Evolutionary conservation across 306 rosid species (phyloP).

Genomic region (Ammopiptanthus mongolicus): DNA sequence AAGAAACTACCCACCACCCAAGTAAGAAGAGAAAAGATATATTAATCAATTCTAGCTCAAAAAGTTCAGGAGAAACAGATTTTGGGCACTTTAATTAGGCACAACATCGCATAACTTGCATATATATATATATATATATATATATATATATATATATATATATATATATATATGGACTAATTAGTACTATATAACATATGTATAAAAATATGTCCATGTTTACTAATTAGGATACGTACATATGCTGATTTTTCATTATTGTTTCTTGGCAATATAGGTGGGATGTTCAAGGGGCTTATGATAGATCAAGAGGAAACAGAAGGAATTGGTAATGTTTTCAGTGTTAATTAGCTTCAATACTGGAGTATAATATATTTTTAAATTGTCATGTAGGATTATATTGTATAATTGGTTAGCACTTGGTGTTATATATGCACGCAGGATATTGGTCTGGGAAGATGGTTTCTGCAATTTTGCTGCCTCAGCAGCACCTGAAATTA

Average conservation of each 20-base stretch:
- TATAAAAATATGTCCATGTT: background rate
- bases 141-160: no score
- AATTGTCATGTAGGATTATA: background rate
- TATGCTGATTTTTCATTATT: constrained; percentile 10
- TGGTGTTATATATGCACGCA: constrained; percentile 25
- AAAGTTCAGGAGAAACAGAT: background rate
- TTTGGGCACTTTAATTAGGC: background rate
- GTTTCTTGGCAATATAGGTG: constrained; percentile 54
- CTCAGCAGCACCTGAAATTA: constrained; percentile 63
- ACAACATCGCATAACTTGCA: background rate
- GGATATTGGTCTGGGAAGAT: constrained; percentile 99
- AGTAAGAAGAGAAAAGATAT: constrained; percentile 45
- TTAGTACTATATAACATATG: background rate
- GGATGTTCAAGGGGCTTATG: constrained; percentile 94
- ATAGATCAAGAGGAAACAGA: constrained; percentile 97
- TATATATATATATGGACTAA: constrained; percentile 11
- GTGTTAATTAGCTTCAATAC: background rate
- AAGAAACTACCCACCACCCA: constrained; percentile 96
- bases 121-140: no score
- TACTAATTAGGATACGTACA: background rate
- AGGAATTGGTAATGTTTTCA: constrained; percentile 68
- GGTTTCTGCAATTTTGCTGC: constrained; percentile 96
- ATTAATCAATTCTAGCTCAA: background rate
- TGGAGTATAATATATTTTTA: background rate
- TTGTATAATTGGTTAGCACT: background rate